phyloP scores from a whole-genome alignment of 352 stramenopile species.

The Phytophthora constricta region DNA sequence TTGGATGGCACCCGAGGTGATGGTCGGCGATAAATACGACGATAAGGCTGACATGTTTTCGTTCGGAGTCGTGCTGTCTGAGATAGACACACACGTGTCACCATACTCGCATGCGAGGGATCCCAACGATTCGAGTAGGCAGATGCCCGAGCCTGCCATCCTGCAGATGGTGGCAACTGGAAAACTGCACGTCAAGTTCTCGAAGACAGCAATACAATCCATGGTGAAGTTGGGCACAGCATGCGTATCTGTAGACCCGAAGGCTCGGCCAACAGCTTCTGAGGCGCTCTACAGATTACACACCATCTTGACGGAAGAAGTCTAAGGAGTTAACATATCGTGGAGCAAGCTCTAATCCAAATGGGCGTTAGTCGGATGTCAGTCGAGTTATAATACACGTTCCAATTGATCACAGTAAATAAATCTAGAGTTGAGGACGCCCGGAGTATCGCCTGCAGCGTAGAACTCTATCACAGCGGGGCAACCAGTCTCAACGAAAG shows the following conservation, averaged over 20 bases:
- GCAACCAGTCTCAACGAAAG: slow-evolving; percentile 48
- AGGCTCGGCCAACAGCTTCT: slow-evolving; percentile 38
- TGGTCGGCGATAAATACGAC: slow-evolving; percentile 46
- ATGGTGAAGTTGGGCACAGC: slow-evolving; percentile 39
- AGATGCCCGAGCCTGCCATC: slow-evolving; percentile 46
- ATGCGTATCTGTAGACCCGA: slow-evolving; percentile 47
- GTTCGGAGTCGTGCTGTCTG: slow-evolving; percentile 47
- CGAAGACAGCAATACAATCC: slow-evolving; percentile 13
- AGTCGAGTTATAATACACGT: neutral
- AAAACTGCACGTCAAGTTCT: slow-evolving; percentile 52
- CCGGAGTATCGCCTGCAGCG: no score
- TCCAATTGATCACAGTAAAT: slow-evolving; percentile 1
- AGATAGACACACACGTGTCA: slow-evolving; percentile 36
- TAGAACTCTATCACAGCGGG: slow-evolving; percentile 45
- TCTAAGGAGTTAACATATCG: slow-evolving; percentile 7
- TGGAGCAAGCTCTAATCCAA: neutral
- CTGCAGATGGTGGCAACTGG: slow-evolving; percentile 54
- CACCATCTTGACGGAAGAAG: slow-evolving; percentile 27
- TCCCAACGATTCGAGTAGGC: slow-evolving; percentile 25
- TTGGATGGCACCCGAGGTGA: slow-evolving; percentile 55
- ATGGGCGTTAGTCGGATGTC: neutral
- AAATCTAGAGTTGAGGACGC: no score
- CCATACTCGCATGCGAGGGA: slow-evolving; percentile 43
- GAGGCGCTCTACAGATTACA: slow-evolving; percentile 52
- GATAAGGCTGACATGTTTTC: slow-evolving; percentile 56